A percentile compares a stretch with the other conserved stretches of the same genome.
Conservation (phyloP, 768 basidiomycete genomes). For the Mycena metata region DNA sequence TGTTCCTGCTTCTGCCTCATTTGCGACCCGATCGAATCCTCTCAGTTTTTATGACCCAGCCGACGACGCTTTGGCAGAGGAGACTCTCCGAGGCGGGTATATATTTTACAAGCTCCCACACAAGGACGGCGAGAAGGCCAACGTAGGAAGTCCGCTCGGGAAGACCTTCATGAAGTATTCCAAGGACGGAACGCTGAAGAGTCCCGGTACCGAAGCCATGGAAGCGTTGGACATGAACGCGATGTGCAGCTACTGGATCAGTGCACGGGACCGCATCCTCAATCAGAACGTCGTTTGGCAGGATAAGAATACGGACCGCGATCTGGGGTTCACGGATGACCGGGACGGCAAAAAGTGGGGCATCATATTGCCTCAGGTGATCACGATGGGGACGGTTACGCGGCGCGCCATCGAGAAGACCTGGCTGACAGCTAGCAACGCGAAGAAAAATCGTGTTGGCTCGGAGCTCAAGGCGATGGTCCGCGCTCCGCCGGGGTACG, state of each 20-base stretch:
- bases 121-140: conserved; percentile 93
- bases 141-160: conserved; percentile 93
- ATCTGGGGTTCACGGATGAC: conserved; percentile 65
- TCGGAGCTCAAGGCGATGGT: conserved; percentile 99
- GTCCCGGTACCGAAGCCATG: conserved; percentile 83
- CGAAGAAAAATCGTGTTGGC: conserved; percentile 97
- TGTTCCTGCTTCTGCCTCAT: conserved; percentile 65
- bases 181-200: conserved; percentile 88
- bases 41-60: conserved; percentile 73
- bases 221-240: conserved; percentile 93
- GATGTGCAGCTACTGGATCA: conserved; percentile 98
- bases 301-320: conserved; percentile 49
- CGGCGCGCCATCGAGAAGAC: conserved; percentile 98
- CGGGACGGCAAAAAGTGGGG: conserved; percentile 73
- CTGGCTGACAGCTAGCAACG: conserved; percentile 98
- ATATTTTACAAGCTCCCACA: conserved; percentile 95
- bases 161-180: conserved; percentile 93
- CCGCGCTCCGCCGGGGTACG: conserved; percentile 91
- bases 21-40: conserved; percentile 59
- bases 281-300: conserved; percentile 96
- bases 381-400: conserved; percentile 99
- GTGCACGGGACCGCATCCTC: conserved; percentile 89
- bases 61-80: conserved; percentile 71
- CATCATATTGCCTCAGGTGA: conserved; percentile 94
- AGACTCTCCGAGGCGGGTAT: conserved; percentile 62